Evolutionary conservation across 495 filamentous ascomycete species (phyloP).

Genomic region (Talaromyces wortmannii): DNA sequence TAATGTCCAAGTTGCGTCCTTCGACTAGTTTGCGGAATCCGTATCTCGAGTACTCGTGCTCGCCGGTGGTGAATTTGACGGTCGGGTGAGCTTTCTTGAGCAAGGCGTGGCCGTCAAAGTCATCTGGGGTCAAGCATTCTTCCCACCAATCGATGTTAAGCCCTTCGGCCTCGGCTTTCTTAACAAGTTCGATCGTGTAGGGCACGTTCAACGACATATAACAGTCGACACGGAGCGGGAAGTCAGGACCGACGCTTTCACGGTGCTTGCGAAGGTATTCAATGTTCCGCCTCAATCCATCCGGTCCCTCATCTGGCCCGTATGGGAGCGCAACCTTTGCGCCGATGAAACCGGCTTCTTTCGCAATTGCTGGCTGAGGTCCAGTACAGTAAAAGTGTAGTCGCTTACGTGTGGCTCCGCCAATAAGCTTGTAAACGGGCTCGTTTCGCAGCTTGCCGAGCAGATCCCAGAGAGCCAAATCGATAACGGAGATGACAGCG

Average conservation of each 20-base stretch:
- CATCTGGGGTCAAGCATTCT: conserved; percentile 83
- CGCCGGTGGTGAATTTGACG: conserved; percentile 90
- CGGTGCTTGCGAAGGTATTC: conserved; percentile 81
- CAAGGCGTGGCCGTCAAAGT: conserved; percentile 80
- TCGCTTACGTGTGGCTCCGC: conserved; percentile 71
- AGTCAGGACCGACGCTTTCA: conserved; percentile 78
- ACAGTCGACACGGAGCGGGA: conserved; percentile 90
- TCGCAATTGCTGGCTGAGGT: conserved; percentile 71
- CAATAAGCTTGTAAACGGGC: conserved; percentile 91
- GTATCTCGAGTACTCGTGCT: conserved; percentile 89
- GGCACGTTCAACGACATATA: conserved; percentile 92
- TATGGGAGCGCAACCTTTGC: conserved; percentile 85
- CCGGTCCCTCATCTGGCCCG: conserved; percentile 77
- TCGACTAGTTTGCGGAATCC: conserved; percentile 93
- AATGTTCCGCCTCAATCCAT: conserved; percentile 78
- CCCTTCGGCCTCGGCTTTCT: conserved; percentile 67
- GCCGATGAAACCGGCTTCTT: conserved; percentile 78
- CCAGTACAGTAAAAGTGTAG: conserved; percentile 93
- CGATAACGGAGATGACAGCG: conserved; percentile 88
- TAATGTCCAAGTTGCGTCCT: conserved; percentile 83
- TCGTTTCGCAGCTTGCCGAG: conserved; percentile 84
- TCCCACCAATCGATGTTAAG: conserved; percentile 96
- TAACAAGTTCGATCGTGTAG: conserved; percentile 85
- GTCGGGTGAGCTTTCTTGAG: conserved; percentile 85
- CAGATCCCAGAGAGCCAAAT: conserved; percentile 87